These are phyloP conservation scores for Cyberlindnera samutprakarnensis DNA, from an alignment of 805 yeast species.

Conservation along the genomic window DNA sequence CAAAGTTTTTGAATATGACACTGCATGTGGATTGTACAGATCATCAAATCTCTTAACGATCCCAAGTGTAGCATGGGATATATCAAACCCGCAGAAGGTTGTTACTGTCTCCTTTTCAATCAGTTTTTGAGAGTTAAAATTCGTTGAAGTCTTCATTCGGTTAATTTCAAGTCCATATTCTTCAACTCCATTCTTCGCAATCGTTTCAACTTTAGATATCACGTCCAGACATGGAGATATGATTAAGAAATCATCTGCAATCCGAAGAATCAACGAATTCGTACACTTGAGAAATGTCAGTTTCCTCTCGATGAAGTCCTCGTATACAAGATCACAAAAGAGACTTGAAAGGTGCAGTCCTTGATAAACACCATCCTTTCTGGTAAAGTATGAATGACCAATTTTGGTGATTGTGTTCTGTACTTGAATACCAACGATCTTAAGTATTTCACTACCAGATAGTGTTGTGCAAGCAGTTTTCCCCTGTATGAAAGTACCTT, in stretches of 20 bases:
- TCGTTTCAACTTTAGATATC: constrained; percentile 24
- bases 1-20: constrained; percentile 9
- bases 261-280: constrained; percentile 41
- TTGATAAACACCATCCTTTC: constrained; percentile 73
- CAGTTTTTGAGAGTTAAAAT: constrained; percentile 14
- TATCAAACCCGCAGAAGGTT: constrained; percentile 36
- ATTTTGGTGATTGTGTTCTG: constrained; percentile 38
- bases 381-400: constrained; percentile 29
- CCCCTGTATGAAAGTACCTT: no score
- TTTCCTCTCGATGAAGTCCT: constrained; percentile 39
- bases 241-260: constrained; percentile 85
- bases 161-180: constrained; percentile 22
- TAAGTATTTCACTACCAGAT: constrained; percentile 35
- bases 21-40: constrained; percentile 9
- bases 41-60: constrained; percentile 27
- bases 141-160: constrained; percentile 34
- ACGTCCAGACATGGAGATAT: constrained; percentile 37
- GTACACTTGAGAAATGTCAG: constrained; percentile 17
- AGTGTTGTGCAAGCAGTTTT: neutral
- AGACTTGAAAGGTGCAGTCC: constrained; percentile 74
- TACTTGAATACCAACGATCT: constrained; percentile 44
- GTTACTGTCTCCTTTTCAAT: constrained; percentile 7
- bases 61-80: constrained; percentile 27
- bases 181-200: constrained; percentile 30
- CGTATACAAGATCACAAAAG: constrained; percentile 69